These are phyloP conservation scores for Jaenimonas drosophilae DNA, from an alignment of 208 protist species.

Conservation along the genomic window DNA sequence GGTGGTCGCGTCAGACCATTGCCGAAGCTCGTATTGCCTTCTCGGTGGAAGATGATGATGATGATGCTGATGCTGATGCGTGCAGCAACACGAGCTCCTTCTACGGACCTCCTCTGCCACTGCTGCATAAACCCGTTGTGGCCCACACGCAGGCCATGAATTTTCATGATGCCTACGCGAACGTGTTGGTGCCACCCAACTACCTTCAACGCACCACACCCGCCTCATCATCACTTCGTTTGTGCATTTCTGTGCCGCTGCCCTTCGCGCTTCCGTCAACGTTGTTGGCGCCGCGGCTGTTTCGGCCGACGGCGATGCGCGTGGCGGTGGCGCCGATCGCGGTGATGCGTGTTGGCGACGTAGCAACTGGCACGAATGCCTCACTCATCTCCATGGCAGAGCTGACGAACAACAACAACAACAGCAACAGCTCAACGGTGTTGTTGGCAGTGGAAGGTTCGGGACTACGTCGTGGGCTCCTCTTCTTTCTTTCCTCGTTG, in stretches of 20 bases:
- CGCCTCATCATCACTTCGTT: too few species aligned
- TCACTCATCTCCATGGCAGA: too few species aligned
- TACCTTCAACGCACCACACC: conserved; percentile 44
- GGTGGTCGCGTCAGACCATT: too few species aligned
- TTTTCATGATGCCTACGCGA: too few species aligned
- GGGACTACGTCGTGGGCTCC: conserved; percentile 46
- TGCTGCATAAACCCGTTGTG: too few species aligned
- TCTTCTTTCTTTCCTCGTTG: conserved; percentile 32
- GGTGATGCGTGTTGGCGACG: conserved; percentile 41
- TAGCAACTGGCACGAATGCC: not conserved
- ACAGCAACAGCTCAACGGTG: conserved; percentile 8
- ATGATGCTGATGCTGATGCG: too few species aligned
- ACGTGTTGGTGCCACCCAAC: conserved; percentile 37
- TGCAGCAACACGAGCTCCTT: too few species aligned
- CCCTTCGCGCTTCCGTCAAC: too few species aligned
- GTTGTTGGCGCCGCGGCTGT: conserved; percentile 20
- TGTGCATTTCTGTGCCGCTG: conserved; percentile 63
- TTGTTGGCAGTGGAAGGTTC: conserved; percentile 53
- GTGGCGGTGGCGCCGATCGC: conserved; percentile 34
- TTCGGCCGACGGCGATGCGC: conserved; percentile 17
- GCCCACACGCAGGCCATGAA: too few species aligned
- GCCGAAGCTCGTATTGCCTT: too few species aligned
- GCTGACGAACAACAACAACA: not conserved
- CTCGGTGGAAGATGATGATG: too few species aligned
- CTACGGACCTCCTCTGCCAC: too few species aligned